Evolutionary conservation across 2,329 filamentous ascomycete genomes (phyloP), one percentile per base, ranked within the genome.

Genomic region (Phoma herbarum): DNA sequence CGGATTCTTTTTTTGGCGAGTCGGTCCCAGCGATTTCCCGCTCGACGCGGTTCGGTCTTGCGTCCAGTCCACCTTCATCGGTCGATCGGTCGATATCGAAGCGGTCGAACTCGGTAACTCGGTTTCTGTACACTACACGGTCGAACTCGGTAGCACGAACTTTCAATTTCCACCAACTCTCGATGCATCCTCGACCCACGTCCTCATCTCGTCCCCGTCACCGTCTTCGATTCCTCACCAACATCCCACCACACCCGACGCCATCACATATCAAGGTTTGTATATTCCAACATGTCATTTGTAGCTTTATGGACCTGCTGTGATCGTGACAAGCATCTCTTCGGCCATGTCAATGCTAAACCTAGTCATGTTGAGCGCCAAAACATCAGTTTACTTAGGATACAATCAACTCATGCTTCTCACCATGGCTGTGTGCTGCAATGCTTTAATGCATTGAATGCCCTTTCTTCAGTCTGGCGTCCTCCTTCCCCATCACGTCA

Each of bases 51-150:
- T 72, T 64, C 66, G 68, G 59, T 62, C 53, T 66, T 61, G 61
- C 66, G 61, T 60, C 61, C 62, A 18, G 61, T 65, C 61, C 62
- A 57, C 53, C 52, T 64, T 68, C 62, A 52, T 60, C 68, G 69
- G 63, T 71, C 73, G 68, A 64, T 74, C 72, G 69, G 67, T 74
- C 71, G 69, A 60, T 66, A 57, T 64, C 72, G 70, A 70, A 69
- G 58, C 71, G 70, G 64, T 73, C 64, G 60, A 60, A 65, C 68
- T 66, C 68, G 61, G 61, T 64, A 62, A 62, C 63, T 66, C 56
- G 56, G 50, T 59, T 59, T 65, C 63, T 76, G 73, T 76, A 75
- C 72, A 74, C 72, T 76, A 75, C 70, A 65, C 72, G 74, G 69
- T 66, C 72, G 72, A 73, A 31, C 46, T 67, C 64, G 64, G 65